Conservation (phyloP, 192 early-diverging fungal genomes). For the Backusella australiensis region DNA sequence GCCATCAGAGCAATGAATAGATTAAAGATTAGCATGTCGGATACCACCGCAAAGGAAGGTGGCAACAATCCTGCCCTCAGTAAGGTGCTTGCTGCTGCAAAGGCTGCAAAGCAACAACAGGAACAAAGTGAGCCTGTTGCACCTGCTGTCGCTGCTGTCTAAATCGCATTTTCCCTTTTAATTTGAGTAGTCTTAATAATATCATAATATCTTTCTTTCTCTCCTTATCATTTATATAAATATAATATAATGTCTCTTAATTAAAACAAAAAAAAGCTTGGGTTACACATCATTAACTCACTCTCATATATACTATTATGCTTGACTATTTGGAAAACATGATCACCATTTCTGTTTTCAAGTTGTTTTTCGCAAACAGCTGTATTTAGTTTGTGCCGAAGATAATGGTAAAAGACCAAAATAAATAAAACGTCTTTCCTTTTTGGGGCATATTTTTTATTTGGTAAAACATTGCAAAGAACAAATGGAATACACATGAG, state of each 20-base stretch:
- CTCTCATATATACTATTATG: neutral
- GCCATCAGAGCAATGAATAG: slow-evolving; percentile 63
- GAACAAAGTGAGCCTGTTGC: neutral
- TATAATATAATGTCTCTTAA: no score
- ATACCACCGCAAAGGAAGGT: neutral
- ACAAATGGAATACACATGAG: neutral
- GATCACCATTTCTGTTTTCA: neutral
- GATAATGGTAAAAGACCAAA: neutral
- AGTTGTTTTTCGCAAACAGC: neutral
- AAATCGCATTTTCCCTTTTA: neutral
- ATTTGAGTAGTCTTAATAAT: neutral
- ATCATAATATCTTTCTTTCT: neutral
- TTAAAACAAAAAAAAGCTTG: neutral
- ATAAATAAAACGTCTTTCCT: neutral
- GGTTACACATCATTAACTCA: neutral
- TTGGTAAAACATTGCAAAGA: slow-evolving; percentile 1
- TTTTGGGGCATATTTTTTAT: neutral
- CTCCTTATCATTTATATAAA: neutral
- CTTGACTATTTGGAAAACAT: neutral
- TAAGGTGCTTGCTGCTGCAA: neutral
- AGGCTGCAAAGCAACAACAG: neutral
- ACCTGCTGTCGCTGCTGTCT: neutral
- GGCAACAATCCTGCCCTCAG: neutral
- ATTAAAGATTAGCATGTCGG: slow-evolving; percentile 27
- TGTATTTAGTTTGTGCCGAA: neutral